Conservation (phyloP, 768 basidiomycete genomes). For the Pisolithus albus region DNA sequence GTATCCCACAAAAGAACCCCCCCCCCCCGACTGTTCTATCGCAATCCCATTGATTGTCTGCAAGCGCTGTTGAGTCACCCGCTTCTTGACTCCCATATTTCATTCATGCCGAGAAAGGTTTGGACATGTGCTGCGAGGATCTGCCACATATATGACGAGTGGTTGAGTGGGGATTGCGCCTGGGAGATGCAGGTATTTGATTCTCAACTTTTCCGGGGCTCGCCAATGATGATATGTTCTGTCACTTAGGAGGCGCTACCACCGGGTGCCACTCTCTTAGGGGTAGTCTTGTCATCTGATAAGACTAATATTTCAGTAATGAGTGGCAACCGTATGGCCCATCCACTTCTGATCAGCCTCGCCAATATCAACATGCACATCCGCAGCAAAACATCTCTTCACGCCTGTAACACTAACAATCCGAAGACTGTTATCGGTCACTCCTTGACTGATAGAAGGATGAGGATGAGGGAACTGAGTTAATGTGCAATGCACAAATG, state of each 20-base stretch:
- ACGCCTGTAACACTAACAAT: too few species aligned
- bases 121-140: conserved; percentile 8
- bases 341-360: too few species aligned
- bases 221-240: neutral
- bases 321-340: too few species aligned
- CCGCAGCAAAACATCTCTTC: too few species aligned
- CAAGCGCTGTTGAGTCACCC: neutral
- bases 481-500: too few species aligned
- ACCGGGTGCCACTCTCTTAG: conserved; percentile 22
- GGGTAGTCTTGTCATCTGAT: conserved; percentile 19
- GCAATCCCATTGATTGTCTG: neutral
- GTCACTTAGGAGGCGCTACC: conserved; percentile 13
- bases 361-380: too few species aligned
- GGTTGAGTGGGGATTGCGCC: conserved; percentile 18
- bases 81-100: conserved; percentile 3
- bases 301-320: too few species aligned
- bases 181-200: conserved; percentile 21
- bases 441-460: too few species aligned
- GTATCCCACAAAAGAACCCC: neutral
- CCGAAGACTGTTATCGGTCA: too few species aligned
- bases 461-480: too few species aligned
- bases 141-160: conserved; percentile 13
- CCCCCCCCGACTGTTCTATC: neutral
- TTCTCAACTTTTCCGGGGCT: neutral
- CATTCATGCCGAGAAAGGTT: conserved; percentile 9